Evolutionary conservation across 1,284 basidiomycete genomes (phyloP), one percentile per base, ranked within the genome.

Genomic region (Anthracocystis walkeri): DNA sequence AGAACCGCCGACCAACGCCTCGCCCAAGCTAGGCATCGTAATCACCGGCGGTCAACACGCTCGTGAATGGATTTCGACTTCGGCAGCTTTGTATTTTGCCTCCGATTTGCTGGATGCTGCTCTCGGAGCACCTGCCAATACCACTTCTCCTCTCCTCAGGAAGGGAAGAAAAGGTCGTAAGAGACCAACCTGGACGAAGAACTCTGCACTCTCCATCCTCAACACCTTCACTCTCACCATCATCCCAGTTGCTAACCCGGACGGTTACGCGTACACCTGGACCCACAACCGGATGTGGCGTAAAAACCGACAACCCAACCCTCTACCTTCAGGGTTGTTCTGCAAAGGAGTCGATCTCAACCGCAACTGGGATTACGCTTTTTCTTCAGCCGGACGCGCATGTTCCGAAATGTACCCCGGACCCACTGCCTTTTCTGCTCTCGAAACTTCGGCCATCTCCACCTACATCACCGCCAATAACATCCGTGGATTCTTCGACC

Each of bases 221-320:
- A 85, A 89, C 16, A 80, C 87, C 35, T 91, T 90, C 79, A 90
- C 90, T 44, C 91, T 95, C 82, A 90, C 92, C 58, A 88, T 95
- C 66, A 87, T 95, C 10, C 92, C 93, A 0, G 87, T 90, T 0
- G 89, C 92, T 6, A 95, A 95, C 80, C 92, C 92, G 7, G 93
- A 95, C 79, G 93, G 93, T 0, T 94, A 93, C 80, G 88, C 87
- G 2, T 92, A 91, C 81, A 90, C 87, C 3, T 89, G 88, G 84
- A 88, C 90, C 57, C 49, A 68, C 11, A 90, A 92, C 65, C 89
- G 93, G 1, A 89, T 92, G 76, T 95, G 93, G 93, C 90, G 92
- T 82, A 94, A 95, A 87, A 94, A 92, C 78, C 88, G 93, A 2
- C 91, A 87, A 20, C 83, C 85, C 18, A 54, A 73, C 76, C 5